A percentile compares a stretch with the other conserved stretches of the same genome.
phyloP scores from a whole-genome alignment of 2,329 filamentous ascomycete genomes.

The Trematosphaeria pertusa region DNA sequence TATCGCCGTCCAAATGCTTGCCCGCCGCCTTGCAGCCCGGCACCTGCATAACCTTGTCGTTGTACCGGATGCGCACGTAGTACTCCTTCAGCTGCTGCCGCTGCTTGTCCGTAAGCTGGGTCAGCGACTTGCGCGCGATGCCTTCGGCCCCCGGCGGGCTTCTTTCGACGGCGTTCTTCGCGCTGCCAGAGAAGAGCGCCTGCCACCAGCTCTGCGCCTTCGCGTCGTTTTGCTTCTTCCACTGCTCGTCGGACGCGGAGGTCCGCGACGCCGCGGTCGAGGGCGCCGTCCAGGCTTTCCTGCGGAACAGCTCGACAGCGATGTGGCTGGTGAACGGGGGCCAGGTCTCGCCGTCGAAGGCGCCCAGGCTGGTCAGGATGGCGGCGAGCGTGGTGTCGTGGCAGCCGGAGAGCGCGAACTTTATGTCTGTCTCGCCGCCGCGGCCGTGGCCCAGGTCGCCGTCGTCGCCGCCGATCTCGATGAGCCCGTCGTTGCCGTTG shows the following conservation, averaged over 20 bases:
- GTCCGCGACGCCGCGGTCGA: background rate
- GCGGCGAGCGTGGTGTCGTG: slow-evolving; percentile 93
- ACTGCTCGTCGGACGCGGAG: slow-evolving; percentile 3
- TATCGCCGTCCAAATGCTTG: slow-evolving; percentile 85
- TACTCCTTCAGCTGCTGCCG: slow-evolving; percentile 71
- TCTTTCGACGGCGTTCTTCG: slow-evolving; percentile 16
- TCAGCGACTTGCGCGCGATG: slow-evolving; percentile 67
- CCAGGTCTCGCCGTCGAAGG: slow-evolving; percentile 77
- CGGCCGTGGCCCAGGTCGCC: slow-evolving; percentile 48
- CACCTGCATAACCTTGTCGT: slow-evolving; percentile 80
- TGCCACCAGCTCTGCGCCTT: slow-evolving; percentile 46
- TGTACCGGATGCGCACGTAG: slow-evolving; percentile 91
- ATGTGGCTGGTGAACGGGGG: slow-evolving; percentile 93
- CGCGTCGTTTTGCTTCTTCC: slow-evolving; percentile 2
- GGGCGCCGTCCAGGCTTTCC: slow-evolving; percentile 38
- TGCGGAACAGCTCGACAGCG: slow-evolving; percentile 86
- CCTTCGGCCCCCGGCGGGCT: slow-evolving; percentile 33
- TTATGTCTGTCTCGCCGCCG: slow-evolving; percentile 63
- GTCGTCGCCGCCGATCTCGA: slow-evolving; percentile 47
- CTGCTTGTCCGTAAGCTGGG: slow-evolving; percentile 64
- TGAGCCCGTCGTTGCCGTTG: slow-evolving; percentile 47
- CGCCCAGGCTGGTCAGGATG: slow-evolving; percentile 78
- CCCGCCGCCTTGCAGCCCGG: slow-evolving; percentile 79
- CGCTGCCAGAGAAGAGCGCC: slow-evolving; percentile 42
- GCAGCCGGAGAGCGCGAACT: slow-evolving; percentile 82